Evolutionary conservation across 345 rosid genomes (phyloP), one percentile per base, ranked within the genome.

Genomic region (Firmiana major): DNA sequence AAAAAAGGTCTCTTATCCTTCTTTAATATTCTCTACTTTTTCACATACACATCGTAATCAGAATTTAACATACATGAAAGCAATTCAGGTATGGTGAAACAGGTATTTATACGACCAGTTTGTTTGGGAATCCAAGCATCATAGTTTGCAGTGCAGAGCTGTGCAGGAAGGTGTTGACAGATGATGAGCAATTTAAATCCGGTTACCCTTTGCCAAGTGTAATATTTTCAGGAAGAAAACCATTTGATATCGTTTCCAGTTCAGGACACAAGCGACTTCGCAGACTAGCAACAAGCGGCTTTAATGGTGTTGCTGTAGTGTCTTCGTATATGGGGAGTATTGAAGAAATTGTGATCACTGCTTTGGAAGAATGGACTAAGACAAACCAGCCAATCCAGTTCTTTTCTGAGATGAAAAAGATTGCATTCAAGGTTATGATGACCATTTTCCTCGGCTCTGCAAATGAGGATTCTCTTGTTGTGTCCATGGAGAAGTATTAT

Each of bases 121-220:
- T 67, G 54, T 70, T 51, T 13, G 74, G 83, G 19, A 74, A 68
- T 26, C 83, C 87, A 21, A 60, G 78, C 58, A 68, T 82, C 13
- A 77, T 82, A 58, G 71, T 80, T 2, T 26, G 69, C 16, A 58
- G 65, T 1, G 83, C 80, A 0, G 85, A 82, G 54, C 48, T 81
- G 1, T 82, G 87, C 15, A 31, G 59, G 31, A 62, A 48, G 21
- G 78, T 85, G 3, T 36, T 85, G 60, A 22, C 51, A 1, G 83
- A 79, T 31, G 80, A 83, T 42, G 67, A 79, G 16, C 17, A 54
- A 1, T 83, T 85, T 43, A 42, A 26, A 36, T 43, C 48, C 9
- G 83, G 85, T 6, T 75, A 68, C 57, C 38, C 38, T 6, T 0
- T 45, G 6, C 9, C 72, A 43, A 67, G 15, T 43, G 36, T 67